Base-by-base conservation (phyloP, 2,329 filamentous ascomycete genomes). In the Trichoderma lentiforme region DNA sequence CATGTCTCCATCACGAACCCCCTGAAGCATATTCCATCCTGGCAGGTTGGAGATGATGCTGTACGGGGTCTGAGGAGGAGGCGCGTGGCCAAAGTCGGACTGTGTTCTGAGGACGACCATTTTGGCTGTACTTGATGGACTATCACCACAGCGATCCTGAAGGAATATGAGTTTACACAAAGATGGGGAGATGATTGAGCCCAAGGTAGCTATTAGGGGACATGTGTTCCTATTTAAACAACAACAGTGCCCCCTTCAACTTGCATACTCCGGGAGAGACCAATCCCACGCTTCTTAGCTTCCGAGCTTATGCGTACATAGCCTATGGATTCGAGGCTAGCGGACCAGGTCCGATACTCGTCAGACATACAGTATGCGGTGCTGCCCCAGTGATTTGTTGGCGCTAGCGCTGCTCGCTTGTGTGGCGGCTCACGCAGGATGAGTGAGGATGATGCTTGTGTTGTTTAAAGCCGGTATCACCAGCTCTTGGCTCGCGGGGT, bases 21-120 rank as follows among this genome's bases (percentile, higher is more conserved):
- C 76, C 58, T 80, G 74, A n/a, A 78, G 77, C 7, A 79, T 75
- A 7, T 83, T 78, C 85, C 85, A 87, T 28, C 82, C 82, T 0
- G 83, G 83, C 2, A 81, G 36, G 74, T 87, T 84, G 69, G 81
- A 78, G 66, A 86, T 84, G 78, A 87, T 81, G 72, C 82, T 83
- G 74, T 87, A 85, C 0, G 83, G 81, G 1, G 81, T 82, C 65
- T 85, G 80, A 2, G 85, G 85, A 1, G 85, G 85, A 4, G 85
- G 77, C 18, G 84, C 85, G 71, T 84, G 79, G 15, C 85, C 85
- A 47, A 84, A 80, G 24, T 81, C 78, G 18, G 82, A 79, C 6
- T 83, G 80, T 0, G 82, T 78, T 53, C 78, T 78, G 26, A 83
- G 79, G 26, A 82, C 73, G n/a, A 80, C 77, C 81, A 83, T 83